Evolutionary conservation across 192 early-diverging fungal genomes (phyloP).

Genomic region (Pilaira anomala): DNA sequence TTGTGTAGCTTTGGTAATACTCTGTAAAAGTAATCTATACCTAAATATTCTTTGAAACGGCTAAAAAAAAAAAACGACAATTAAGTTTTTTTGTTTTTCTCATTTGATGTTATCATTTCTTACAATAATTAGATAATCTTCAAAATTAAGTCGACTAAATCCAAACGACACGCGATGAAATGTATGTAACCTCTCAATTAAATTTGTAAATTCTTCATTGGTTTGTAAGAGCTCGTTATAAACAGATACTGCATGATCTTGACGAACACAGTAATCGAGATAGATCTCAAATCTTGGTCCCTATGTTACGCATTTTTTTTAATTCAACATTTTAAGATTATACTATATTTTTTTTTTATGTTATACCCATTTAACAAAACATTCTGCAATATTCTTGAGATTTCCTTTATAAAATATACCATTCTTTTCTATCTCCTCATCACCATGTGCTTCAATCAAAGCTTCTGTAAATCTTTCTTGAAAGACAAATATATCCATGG

Average conservation of each 20-base stretch:
- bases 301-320: conserved; percentile 1
- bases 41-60: conserved; percentile 92
- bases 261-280: conserved; percentile 27
- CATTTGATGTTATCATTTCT: not conserved
- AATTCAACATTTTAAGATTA: not conserved
- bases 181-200: conserved; percentile 20
- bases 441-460: conserved; percentile 24
- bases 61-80: conserved; percentile 25
- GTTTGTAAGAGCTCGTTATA: conserved; percentile 23
- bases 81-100: not conserved
- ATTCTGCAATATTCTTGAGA: conserved; percentile 23
- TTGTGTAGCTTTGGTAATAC: conserved; percentile 55
- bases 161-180: conserved; percentile 6
- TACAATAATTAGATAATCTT: conserved; percentile 39
- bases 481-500: conserved; percentile 25
- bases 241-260: conserved; percentile 22
- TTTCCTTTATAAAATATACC: conserved; percentile 11
- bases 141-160: conserved; percentile 23
- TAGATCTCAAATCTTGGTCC: conserved; percentile 27
- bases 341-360: not conserved
- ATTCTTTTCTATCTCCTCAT: not conserved
- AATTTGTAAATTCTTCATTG: conserved; percentile 14
- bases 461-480: conserved; percentile 27
- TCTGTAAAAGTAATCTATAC: conserved; percentile 76
- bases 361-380: conserved; percentile 33